Conservation (phyloP, 495 filamentous ascomycete species). For the Trichocladium antarcticum region DNA sequence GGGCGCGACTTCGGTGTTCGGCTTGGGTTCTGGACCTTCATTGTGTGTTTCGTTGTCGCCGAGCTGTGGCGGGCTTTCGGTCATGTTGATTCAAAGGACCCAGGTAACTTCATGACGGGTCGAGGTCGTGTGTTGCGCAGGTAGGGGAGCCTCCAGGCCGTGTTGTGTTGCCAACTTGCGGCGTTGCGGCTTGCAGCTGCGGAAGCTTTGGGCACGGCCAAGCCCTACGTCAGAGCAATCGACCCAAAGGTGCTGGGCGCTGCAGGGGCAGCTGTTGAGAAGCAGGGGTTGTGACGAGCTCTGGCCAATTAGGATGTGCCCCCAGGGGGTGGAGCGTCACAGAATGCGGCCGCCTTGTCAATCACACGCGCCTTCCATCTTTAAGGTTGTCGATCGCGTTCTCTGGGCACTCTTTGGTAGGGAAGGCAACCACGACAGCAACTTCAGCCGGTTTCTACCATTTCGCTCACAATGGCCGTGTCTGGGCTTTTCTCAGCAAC, state of each 20-base stretch:
- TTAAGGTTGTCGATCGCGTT: neutral
- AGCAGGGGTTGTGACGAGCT: neutral
- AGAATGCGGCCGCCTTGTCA: neutral
- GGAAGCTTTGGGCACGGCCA: slow-evolving; percentile 7
- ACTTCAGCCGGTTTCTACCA: neutral
- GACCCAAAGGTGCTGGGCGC: neutral
- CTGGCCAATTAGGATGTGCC: slow-evolving; percentile 18
- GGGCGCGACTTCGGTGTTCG: slow-evolving; percentile 1
- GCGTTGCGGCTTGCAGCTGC: slow-evolving; percentile 1
- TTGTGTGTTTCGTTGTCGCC: slow-evolving; percentile 24
- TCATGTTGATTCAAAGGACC: slow-evolving; percentile 30
- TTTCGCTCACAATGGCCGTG: slow-evolving; percentile 1
- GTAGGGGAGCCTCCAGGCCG: neutral
- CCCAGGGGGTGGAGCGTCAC: slow-evolving; percentile 8
- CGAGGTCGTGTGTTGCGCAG: neutral
- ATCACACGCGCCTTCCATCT: slow-evolving; percentile 8
- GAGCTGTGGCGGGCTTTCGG: slow-evolving; percentile 33
- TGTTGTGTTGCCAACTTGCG: neutral
- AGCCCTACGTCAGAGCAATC: slow-evolving; percentile 19
- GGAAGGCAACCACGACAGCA: neutral
- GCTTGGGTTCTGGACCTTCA: neutral
- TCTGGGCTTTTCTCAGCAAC: neutral
- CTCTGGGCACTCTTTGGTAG: neutral
- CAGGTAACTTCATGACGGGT: slow-evolving; percentile 21
- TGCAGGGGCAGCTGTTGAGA: slow-evolving; percentile 2